Conservation (phyloP, 306 rosid genomes). For the Corylus heterophylla region DNA sequence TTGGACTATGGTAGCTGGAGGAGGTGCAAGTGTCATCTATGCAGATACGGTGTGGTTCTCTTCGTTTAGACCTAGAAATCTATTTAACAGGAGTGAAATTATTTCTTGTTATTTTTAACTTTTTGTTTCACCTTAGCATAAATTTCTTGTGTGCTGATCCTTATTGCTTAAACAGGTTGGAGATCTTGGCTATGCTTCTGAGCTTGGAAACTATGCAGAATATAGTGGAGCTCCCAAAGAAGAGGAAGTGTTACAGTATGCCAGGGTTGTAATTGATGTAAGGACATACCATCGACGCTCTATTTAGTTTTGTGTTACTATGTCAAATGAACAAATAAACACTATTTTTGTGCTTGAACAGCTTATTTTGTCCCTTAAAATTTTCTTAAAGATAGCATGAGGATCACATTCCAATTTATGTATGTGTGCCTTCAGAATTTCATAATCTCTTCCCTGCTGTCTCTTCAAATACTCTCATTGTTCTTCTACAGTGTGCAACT, state of each 20-base stretch:
- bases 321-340: constrained; percentile 3
- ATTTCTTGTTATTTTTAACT: constrained; percentile 14
- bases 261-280: constrained; percentile 96
- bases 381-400: constrained; percentile 4
- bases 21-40: constrained; percentile 98
- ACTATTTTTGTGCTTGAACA: neutral
- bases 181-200: constrained; percentile 92
- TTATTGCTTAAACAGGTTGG: constrained; percentile 62
- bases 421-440: neutral
- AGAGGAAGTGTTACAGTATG: constrained; percentile 94
- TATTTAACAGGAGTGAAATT: neutral
- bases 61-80: constrained; percentile 20
- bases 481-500: constrained; percentile 79
- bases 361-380: neutral
- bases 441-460: constrained; percentile 6
- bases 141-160: constrained; percentile 1
- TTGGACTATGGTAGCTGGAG: constrained; percentile 99
- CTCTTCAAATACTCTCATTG: constrained; percentile 25
- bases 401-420: constrained; percentile 7
- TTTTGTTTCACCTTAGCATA: constrained; percentile 14
- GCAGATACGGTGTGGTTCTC: constrained; percentile 75
- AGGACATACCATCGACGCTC: constrained; percentile 24
- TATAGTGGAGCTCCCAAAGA: constrained; percentile 98
- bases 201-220: constrained; percentile 98
- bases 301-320: neutral